These are phyloP conservation scores for Blastobotrys malaysiensis DNA, from an alignment of 1,139 yeast species.

Conservation along the genomic window DNA sequence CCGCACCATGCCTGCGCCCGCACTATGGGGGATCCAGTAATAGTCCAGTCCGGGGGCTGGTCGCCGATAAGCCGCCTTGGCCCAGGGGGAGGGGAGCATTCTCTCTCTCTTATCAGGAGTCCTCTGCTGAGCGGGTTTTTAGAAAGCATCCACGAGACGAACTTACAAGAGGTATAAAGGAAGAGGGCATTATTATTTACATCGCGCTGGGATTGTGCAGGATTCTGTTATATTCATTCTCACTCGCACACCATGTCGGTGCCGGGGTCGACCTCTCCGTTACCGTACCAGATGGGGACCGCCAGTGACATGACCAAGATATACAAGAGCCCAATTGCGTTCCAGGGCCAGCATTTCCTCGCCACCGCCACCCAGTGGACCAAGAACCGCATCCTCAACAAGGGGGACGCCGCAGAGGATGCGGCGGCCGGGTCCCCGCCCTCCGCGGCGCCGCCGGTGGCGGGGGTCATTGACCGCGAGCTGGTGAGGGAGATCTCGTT, in stretches of 20 bases:
- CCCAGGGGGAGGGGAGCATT: too few species aligned
- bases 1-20: not conserved
- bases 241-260: conserved; percentile 5
- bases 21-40: not conserved
- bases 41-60: too few species aligned
- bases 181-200: not conserved
- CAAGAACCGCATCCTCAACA: conserved; percentile 20
- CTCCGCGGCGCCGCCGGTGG: not conserved
- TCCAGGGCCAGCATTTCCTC: conserved; percentile 22
- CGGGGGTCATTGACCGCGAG: not conserved
- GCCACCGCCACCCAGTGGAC: conserved; percentile 29
- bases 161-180: too few species aligned
- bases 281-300: conserved; percentile 14
- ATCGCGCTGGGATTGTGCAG: too few species aligned
- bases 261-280: conserved; percentile 10
- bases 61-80: not conserved
- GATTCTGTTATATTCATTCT: not conserved
- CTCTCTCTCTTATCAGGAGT: not conserved
- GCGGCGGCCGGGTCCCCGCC: conserved; percentile 5
- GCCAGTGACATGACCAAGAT: conserved; percentile 20
- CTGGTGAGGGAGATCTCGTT: conserved; percentile 9
- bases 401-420: conserved; percentile 6
- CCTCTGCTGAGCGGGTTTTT: not conserved
- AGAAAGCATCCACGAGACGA: not conserved
- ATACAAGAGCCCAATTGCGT: conserved; percentile 21